Base-by-base conservation (phyloP, 768 basidiomycete genomes). In the Leccinum variicolor region DNA sequence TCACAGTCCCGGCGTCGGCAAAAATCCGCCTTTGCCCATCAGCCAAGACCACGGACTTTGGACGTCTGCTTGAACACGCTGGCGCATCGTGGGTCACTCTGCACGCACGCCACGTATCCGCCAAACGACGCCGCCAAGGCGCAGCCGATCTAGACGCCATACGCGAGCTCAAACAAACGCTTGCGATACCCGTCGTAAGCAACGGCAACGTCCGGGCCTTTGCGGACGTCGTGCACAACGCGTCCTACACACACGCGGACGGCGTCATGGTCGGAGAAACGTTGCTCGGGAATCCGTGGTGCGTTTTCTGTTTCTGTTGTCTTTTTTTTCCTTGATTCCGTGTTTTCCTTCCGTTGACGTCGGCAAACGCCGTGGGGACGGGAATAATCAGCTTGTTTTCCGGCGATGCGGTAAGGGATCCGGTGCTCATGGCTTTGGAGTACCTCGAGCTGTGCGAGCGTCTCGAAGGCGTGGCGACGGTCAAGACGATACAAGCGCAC, bases 181-280 rank as follows among this genome's bases (percentile, higher is more conserved):
- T 88, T 5, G 57, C 64, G 2, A 69, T 90, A 5, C 86, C 85
- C 9, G 81, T 90, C 52, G 73, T 92, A 50, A 89, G 86, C 71
- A 92, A 92, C 64, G 90, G 90, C 11, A 92, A 92, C 65, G 90
- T 92, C 17, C 80, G 83, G 31, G 72, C 69, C 17, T 84, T 79
- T 73, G 71, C 73, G 28, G 85, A 92, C 67, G 68, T 91, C 13
- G 68, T 71, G 58, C 66, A 67, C 25, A 90, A 91, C 65, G 66
- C 79, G 52, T 65, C 69, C 29, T 74, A 74, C 48, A 89, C 89
- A 3, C 75, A 79, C 15, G 87, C 88, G 46, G 84, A 89, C 63
- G 90, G 90, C 9, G 67, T 87, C 54, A 92, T 92, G 90, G 87
- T 91, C 1, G 90, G 87, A 9, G 90, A 92, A 66, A 81, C 83